Conservation (phyloP, 2,329 filamentous ascomycete genomes). For the Penicillium hesseltinei region DNA sequence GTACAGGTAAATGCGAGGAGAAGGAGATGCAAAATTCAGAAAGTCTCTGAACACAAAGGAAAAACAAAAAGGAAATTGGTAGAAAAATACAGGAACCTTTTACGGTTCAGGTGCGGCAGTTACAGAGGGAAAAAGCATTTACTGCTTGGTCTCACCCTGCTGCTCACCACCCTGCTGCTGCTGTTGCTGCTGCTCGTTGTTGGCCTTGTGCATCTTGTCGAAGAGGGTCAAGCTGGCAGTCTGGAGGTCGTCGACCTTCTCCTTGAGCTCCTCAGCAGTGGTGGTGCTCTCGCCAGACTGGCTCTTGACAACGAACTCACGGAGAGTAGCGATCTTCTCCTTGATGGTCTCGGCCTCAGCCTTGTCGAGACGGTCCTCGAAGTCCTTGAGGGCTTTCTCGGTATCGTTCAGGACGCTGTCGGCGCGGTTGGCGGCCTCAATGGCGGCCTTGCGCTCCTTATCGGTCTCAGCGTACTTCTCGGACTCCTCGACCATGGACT, state of each 20-base stretch:
- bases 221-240: slow-evolving; percentile 93
- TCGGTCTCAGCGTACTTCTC: slow-evolving; percentile 94
- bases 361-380: slow-evolving; percentile 95
- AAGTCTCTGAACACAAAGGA: slow-evolving; percentile 26
- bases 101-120: slow-evolving; percentile 30
- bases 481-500: slow-evolving; percentile 96
- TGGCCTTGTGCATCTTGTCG: slow-evolving; percentile 99
- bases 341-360: slow-evolving; percentile 86
- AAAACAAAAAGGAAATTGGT: slow-evolving; percentile 26
- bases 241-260: slow-evolving; percentile 98
- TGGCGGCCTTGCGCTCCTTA: slow-evolving; percentile 94
- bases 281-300: slow-evolving; percentile 85
- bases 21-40: slow-evolving; percentile 24
- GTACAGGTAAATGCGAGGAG: slow-evolving; percentile 38
- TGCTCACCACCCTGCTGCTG: slow-evolving; percentile 50
- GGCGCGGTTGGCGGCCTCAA: slow-evolving; percentile 95
- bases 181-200: slow-evolving; percentile 61
- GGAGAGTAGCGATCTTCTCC: slow-evolving; percentile 84
- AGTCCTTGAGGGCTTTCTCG: slow-evolving; percentile 97
- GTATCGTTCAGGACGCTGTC: slow-evolving; percentile 97
- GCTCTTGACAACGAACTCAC: slow-evolving; percentile 89
- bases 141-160: slow-evolving; percentile 66
- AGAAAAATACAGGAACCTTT: slow-evolving; percentile 28
- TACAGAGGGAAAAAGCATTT: slow-evolving; percentile 31
- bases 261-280: slow-evolving; percentile 91